These are phyloP conservation scores for Cyphellophora attinorum DNA, from an alignment of 2,329 filamentous ascomycete species.

Conservation along the genomic window DNA sequence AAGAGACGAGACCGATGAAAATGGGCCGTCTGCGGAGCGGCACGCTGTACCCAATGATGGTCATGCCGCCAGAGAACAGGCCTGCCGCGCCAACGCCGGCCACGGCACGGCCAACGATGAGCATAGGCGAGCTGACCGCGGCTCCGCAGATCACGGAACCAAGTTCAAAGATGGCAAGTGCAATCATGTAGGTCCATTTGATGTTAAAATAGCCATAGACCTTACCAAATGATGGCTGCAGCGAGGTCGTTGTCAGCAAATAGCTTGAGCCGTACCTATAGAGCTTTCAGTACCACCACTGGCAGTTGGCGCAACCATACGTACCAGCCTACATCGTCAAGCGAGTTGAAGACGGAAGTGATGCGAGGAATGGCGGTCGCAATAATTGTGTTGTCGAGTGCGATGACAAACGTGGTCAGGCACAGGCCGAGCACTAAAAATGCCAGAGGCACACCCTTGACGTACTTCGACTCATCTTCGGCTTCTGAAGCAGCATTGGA, in stretches of 20 bases:
- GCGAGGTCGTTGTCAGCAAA: slow-evolving; percentile 19
- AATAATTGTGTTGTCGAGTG: slow-evolving; percentile 22
- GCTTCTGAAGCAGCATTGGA: slow-evolving; percentile 6
- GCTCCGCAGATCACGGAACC: slow-evolving; percentile 21
- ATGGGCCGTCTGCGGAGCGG: slow-evolving; percentile 18
- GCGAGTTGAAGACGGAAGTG: slow-evolving; percentile 20
- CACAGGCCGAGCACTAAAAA: slow-evolving; percentile 18
- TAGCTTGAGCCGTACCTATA: slow-evolving; percentile 21
- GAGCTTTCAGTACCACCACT: too few relatives aligned
- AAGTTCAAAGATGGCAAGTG: slow-evolving; percentile 18
- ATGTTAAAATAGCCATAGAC: slow-evolving; percentile 21
- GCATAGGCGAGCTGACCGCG: slow-evolving; percentile 16
- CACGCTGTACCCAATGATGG: slow-evolving; percentile 18
- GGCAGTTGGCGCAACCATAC: too few relatives aligned
- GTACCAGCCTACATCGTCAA: slow-evolving; percentile 20
- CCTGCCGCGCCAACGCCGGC: slow-evolving; percentile 20
- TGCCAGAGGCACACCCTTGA: slow-evolving; percentile 12
- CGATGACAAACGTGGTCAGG: slow-evolving; percentile 21
- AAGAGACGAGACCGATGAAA: slow-evolving; percentile 36
- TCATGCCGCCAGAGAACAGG: slow-evolving; percentile 21
- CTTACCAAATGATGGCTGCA: slow-evolving; percentile 21
- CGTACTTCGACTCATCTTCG: slow-evolving; percentile 18
- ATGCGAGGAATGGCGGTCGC: slow-evolving; percentile 21
- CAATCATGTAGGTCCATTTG: slow-evolving; percentile 19
- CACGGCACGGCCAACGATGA: slow-evolving; percentile 22